phyloP scores from a whole-genome alignment of 352 stramenopile species.

The Globisporangium okanoganense region DNA sequence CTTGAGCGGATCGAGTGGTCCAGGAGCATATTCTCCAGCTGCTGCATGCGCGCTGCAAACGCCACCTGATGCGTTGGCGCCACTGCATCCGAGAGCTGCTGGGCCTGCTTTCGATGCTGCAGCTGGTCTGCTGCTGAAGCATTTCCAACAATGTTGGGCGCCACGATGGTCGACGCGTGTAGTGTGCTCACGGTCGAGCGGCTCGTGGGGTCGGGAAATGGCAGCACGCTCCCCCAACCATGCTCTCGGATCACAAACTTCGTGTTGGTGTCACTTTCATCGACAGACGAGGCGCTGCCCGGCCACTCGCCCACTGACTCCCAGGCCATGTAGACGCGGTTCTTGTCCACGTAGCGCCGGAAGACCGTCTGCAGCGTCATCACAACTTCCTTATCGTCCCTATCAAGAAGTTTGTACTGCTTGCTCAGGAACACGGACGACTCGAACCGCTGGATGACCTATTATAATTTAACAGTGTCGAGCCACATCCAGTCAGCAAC shows the following conservation, averaged over 20 bases:
- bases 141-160: background rate
- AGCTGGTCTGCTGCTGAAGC: background rate
- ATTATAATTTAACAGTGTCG: no score
- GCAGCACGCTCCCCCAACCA: slow-evolving; percentile 3
- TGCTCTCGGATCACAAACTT: slow-evolving; percentile 1
- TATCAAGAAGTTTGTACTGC: background rate
- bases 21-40: background rate
- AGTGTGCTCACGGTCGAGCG: background rate
- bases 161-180: slow-evolving; percentile 3
- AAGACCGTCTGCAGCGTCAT: background rate
- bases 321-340: slow-evolving; percentile 5
- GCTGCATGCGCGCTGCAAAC: background rate
- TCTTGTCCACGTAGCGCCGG: background rate
- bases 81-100: background rate
- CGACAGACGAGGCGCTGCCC: background rate
- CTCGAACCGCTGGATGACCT: background rate
- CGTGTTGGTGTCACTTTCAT: no score
- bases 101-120: background rate
- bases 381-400: background rate
- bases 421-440: slow-evolving; percentile 7
- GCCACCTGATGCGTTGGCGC: background rate
- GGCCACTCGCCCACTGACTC: slow-evolving; percentile 11
- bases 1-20: background rate
- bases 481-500: no score
- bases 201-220: background rate